Evolutionary conservation across 1,284 basidiomycete species (phyloP).

Genomic region (Pterula multifida): DNA sequence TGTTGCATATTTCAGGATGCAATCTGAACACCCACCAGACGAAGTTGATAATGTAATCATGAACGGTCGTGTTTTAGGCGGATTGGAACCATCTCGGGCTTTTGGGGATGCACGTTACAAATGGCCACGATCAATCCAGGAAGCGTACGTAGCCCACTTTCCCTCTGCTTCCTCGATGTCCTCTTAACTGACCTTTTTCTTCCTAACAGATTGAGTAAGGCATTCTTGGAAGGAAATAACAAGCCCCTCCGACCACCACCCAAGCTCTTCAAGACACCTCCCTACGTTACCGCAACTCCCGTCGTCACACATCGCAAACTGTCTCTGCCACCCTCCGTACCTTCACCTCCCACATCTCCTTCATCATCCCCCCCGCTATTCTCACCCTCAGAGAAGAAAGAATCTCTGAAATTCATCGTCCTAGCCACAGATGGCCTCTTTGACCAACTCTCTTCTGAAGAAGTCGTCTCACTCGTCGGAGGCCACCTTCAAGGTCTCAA

Average conservation of each 20-base stretch:
- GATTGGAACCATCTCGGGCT: constrained; percentile 88
- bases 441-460: constrained; percentile 87
- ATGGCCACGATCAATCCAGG: constrained; percentile 64
- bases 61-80: constrained; percentile 82
- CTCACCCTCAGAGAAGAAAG: constrained; percentile 11
- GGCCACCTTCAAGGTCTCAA: constrained; percentile 70
- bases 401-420: constrained; percentile 61
- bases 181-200: constrained; percentile 3
- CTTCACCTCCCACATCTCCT: constrained; percentile 13
- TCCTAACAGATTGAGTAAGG: constrained; percentile 35
- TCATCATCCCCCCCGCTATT: constrained; percentile 9
- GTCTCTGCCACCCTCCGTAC: constrained; percentile 32
- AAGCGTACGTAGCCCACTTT: constrained; percentile 41
- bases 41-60: constrained; percentile 78
- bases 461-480: constrained; percentile 85
- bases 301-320: constrained; percentile 70
- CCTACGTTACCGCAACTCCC: constrained; percentile 88
- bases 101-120: constrained; percentile 97
- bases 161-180: background rate
- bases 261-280: constrained; percentile 70
- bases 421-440: constrained; percentile 92
- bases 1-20: constrained; percentile 45
- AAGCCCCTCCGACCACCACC: constrained; percentile 50
- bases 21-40: constrained; percentile 77
- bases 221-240: constrained; percentile 54